Evolutionary conservation across 2,329 filamentous ascomycete species (phyloP).

Genomic region (Pseudogymnoascus sp.): DNA sequence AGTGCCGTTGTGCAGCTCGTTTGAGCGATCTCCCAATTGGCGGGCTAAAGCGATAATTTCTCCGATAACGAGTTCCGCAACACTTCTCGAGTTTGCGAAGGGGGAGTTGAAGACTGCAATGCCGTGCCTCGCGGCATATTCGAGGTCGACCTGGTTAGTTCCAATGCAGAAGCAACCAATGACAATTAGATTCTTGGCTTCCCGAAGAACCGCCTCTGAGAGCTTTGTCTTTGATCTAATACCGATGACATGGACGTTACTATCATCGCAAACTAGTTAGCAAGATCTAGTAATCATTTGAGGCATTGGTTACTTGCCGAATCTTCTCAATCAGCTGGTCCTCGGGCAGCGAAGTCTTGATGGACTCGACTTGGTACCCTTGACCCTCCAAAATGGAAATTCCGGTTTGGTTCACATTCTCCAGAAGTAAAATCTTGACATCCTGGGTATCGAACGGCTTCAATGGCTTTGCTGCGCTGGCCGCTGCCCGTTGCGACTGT

Average conservation of each 20-base stretch:
- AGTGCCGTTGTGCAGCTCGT: slow-evolving; percentile 84
- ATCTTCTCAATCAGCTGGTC: slow-evolving; percentile 97
- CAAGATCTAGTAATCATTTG: slow-evolving; percentile 11
- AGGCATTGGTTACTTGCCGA: slow-evolving; percentile 46
- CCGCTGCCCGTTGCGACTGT: slow-evolving; percentile 35
- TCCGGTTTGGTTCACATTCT: slow-evolving; percentile 92
- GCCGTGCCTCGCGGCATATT: slow-evolving; percentile 72
- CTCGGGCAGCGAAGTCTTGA: slow-evolving; percentile 85
- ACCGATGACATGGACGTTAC: slow-evolving; percentile 92
- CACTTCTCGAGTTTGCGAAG: slow-evolving; percentile 94
- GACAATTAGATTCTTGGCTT: slow-evolving; percentile 91
- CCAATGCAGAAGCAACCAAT: slow-evolving; percentile 99
- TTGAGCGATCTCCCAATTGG: slow-evolving; percentile 86
- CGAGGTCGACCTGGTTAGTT: slow-evolving; percentile 87
- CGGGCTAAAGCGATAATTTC: slow-evolving; percentile 89
- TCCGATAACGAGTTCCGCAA: slow-evolving; percentile 89
- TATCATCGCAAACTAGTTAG: slow-evolving; percentile 32
- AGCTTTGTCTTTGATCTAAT: slow-evolving; percentile 98
- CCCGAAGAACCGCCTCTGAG: slow-evolving; percentile 71
- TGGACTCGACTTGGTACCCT: slow-evolving; percentile 90
- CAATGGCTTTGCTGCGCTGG: slow-evolving; percentile 59
- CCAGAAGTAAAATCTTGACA: slow-evolving; percentile 89
- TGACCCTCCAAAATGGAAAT: slow-evolving; percentile 73
- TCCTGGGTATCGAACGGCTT: slow-evolving; percentile 95
- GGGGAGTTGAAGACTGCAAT: slow-evolving; percentile 99